Evolutionary conservation across 2,329 filamentous ascomycete species (phyloP).

Genomic region (Cercospora beticola): DNA sequence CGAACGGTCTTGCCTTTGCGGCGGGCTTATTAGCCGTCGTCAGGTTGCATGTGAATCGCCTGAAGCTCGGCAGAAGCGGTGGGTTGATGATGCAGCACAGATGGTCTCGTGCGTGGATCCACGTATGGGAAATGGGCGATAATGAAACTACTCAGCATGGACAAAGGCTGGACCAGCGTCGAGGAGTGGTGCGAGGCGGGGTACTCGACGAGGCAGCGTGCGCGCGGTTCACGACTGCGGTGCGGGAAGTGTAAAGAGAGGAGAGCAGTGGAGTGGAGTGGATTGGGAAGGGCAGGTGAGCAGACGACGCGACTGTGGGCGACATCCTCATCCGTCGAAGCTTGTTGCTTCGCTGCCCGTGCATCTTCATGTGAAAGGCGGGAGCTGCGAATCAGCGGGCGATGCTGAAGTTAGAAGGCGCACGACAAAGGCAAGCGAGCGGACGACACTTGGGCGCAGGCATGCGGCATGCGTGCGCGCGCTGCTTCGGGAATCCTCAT

Average conservation of each 20-base stretch:
- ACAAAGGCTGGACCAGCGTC: not conserved
- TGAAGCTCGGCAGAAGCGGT: conserved; percentile 15
- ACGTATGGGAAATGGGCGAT: not conserved
- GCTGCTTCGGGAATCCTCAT: not conserved
- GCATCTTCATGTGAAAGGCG: conserved; percentile 18
- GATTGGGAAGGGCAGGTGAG: conserved; percentile 8
- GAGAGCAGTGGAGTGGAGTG: not conserved
- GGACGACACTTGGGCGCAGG: not conserved
- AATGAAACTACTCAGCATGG: not conserved
- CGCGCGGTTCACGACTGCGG: not conserved
- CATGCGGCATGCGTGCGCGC: not conserved
- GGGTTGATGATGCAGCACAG: conserved; percentile 2
- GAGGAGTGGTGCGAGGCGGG: not conserved
- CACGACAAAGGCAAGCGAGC: not conserved
- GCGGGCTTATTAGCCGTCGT: conserved; percentile 14
- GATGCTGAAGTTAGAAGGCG: not conserved
- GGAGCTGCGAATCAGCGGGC: conserved; percentile 9
- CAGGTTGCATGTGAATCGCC: conserved; percentile 21
- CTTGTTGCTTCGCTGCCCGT: conserved; percentile 9
- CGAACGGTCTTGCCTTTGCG: conserved; percentile 2
- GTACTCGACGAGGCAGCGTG: not conserved
- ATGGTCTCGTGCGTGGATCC: conserved; percentile 5
- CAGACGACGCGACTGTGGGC: not conserved
- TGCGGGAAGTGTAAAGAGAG: not conserved
- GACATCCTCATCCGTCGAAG: conserved; percentile 13